Base-by-base conservation (phyloP, 75 land plant genomes). In the Selaginella tamariscina region DNA sequence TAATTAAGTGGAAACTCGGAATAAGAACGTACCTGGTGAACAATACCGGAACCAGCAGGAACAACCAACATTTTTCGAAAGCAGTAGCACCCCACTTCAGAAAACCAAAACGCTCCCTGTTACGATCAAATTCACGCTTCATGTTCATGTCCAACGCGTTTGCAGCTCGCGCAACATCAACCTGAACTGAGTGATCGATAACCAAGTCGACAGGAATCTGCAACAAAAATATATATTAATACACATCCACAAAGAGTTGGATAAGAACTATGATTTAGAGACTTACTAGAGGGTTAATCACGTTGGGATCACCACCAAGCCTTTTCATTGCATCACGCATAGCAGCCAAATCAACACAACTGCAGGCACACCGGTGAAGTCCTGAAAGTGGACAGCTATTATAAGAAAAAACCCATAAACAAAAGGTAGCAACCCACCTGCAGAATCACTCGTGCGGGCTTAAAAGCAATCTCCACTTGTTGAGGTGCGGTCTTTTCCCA, bases 191-290 rank as follows among this genome's bases (percentile, higher is more conserved):
- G 33, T 89, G 94, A 66, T 89, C 94, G 70, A 89, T 75, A 59
- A 89, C 94, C 70, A 89, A 87, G 63, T 89, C 94, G 26, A 89
- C 94, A 15, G 94, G 94, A 65, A 89, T 84, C 94, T 89, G 84
- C 69, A 82, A 56, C 31, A 31, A 62, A 55, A 15, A 72, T 13
- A n/a, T 32, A 20, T 32, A 32, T 23, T 28, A n/a, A n/a, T n/a
- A n/a, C n/a, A n/a, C n/a, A n/a, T n/a, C n/a, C n/a, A n/a, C n/a
- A n/a, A n/a, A n/a, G n/a, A n/a, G n/a, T n/a, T n/a, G n/a, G n/a
- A n/a, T n/a, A n/a, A n/a, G n/a, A n/a, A n/a, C n/a, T n/a, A n/a
- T 39, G 49, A 39, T 39, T 15, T 5, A 5, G 49, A 5, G 15
- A 15, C 49, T 33, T 68, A 91, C 96, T 86, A 91, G 74, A 30